Conservation (phyloP, 2,329 filamentous ascomycete genomes). For the Nakataea oryzae region DNA sequence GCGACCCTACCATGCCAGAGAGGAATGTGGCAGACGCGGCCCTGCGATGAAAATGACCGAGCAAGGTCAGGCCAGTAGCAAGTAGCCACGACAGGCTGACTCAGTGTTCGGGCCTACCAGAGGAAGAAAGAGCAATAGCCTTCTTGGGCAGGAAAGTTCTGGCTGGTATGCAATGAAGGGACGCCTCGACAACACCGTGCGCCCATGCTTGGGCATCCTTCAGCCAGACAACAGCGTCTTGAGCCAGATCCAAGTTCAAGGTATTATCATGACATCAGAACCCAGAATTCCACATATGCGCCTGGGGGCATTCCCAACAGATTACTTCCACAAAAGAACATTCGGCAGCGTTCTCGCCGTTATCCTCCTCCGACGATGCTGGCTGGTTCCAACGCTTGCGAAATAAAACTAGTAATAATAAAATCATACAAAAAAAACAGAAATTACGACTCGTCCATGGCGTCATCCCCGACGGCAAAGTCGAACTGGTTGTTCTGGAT, state of each 20-base stretch:
- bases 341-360: not conserved
- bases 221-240: not conserved
- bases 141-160: too few species aligned
- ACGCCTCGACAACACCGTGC: not conserved
- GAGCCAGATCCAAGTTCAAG: not conserved
- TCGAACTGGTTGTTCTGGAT: constrained; percentile 87
- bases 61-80: too few species aligned
- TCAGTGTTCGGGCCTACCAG: too few species aligned
- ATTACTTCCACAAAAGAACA: not conserved
- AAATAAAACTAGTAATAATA: too few species aligned
- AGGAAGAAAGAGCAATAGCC: too few species aligned
- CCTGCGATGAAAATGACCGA: too few species aligned
- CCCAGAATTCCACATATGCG: not conserved
- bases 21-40: too few species aligned
- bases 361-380: not conserved
- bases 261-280: not conserved
- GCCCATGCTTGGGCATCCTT: too few species aligned
- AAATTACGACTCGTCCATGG: constrained; percentile 38
- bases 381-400: not conserved
- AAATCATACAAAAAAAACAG: too few species aligned
- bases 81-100: too few species aligned
- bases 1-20: too few species aligned
- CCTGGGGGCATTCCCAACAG: not conserved
- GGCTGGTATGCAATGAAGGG: not conserved
- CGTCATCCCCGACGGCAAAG: constrained; percentile 45